Percentiles rank a stretch among this genome's conserved stretches.
These are phyloP conservation scores for Spencermartinsiella europaea DNA, from an alignment of 805 yeast species.

Conservation along the genomic window DNA sequence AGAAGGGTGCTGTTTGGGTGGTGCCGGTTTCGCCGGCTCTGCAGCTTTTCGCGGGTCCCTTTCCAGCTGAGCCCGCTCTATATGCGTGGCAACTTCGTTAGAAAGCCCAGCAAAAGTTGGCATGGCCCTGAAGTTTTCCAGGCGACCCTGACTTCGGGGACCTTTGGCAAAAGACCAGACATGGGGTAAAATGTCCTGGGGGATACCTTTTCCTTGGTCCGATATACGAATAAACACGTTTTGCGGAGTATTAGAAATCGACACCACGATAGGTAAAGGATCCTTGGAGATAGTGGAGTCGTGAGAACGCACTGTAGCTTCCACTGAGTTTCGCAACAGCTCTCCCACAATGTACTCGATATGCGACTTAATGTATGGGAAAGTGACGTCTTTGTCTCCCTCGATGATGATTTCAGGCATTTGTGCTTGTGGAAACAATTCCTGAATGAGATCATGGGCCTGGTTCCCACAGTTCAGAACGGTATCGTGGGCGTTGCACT, in stretches of 20 bases:
- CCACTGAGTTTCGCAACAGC: conserved; percentile 76
- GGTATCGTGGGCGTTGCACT: conserved; percentile 68
- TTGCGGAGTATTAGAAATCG: conserved; percentile 61
- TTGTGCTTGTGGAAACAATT: conserved; percentile 30
- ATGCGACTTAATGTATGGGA: conserved; percentile 84
- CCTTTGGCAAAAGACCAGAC: conserved; percentile 79
- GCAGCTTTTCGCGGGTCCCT: conserved; percentile 14
- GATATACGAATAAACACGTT: conserved; percentile 72
- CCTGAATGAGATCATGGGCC: conserved; percentile 42
- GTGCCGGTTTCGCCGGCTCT: neutral
- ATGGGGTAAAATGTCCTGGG: conserved; percentile 49
- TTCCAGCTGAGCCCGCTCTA: conserved; percentile 14
- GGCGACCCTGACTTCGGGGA: conserved; percentile 24
- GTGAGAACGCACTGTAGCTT: conserved; percentile 58
- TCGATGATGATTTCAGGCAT: conserved; percentile 76
- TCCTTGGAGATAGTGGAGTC: conserved; percentile 26
- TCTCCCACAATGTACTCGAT: conserved; percentile 84
- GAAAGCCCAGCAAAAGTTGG: conserved; percentile 30
- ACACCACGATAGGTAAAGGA: conserved; percentile 59
- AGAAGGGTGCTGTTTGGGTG: conserved; percentile 30
- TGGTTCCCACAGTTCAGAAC: conserved; percentile 52
- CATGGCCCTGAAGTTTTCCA: conserved; percentile 27
- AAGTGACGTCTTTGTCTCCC: conserved; percentile 59
- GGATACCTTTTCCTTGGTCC: conserved; percentile 88
- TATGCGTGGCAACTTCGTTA: conserved; percentile 24